Base-by-base conservation (phyloP, 1,284 basidiomycete species). In the Puccinia novopanici region DNA sequence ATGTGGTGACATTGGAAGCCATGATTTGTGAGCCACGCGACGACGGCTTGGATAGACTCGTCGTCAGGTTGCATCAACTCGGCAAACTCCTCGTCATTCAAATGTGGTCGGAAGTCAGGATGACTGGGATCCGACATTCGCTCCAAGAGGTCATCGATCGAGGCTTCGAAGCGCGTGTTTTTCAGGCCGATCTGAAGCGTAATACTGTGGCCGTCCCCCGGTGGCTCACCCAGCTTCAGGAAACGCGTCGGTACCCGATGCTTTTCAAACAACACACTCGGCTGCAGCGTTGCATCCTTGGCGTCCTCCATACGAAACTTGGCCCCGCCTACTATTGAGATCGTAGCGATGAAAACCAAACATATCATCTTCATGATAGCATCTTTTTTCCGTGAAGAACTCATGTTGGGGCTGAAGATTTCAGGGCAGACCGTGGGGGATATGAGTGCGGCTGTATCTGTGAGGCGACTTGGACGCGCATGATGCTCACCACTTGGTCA, bases 161-260 rank as follows among this genome's bases (percentile, higher is more conserved):
- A 45, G 52, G 61, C 71, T 52, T 63, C 70, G 17, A 80, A 27
- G 19, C 48, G 59, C 24, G 57, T 67, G 34, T 67, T 76, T 37
- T 67, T 80, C 27, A 80, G 61, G 15, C 54, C 78, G n/a, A 80
- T 65, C 45, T 68, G 78, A 34, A 80, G 78, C n/a, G 68, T 72
- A n/a, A 80, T 65, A 13, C 50, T 54, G 52, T 80, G 78, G 34
- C 40, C 30, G 9, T 45, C 24, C 10, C 40, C 22, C 24, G 78
- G 78, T 12, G 34, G 57, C 42, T 48, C 15, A 24, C 55, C 45
- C 40, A 80, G 13, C 34, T 67, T 73, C 12, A 45, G 57, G 48
- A 65, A 74, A 40, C 65, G 34, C 19, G 37, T 30, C n/a, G 78
- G 78, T 5, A 59, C 78, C 40, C 37, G 78, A 67, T 80, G 78